These are phyloP conservation scores for Colletotrichum sp. DNA, from an alignment of 2,329 filamentous ascomycete species.

Conservation along the genomic window DNA sequence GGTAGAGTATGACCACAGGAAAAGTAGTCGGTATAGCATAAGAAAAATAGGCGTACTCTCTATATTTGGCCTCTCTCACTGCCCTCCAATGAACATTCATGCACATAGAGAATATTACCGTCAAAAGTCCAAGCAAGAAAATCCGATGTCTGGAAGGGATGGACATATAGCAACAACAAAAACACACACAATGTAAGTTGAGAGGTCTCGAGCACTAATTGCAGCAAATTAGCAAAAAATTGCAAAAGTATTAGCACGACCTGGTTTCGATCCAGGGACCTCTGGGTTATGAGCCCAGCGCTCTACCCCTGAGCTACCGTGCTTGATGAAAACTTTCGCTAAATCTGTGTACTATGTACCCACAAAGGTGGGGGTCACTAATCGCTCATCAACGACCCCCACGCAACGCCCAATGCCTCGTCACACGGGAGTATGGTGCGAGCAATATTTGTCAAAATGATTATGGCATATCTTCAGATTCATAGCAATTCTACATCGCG, in stretches of 20 bases:
- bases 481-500: rapidly evolving
- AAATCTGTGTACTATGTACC: not conserved
- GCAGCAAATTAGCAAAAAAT: not conserved
- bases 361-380: rapidly evolving
- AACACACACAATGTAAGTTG: not conserved
- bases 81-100: too few species aligned
- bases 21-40: too few species aligned
- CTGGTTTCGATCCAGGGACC: constrained; percentile 19
- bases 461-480: not conserved
- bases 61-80: too few species aligned
- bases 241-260: not conserved
- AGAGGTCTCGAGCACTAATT: not conserved
- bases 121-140: not conserved
- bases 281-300: constrained; percentile 22
- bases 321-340: not conserved
- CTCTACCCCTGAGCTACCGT: constrained; percentile 21
- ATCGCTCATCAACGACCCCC: not conserved
- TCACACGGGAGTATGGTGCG: not conserved
- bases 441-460: not conserved
- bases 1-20: too few species aligned
- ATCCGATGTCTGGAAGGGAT: rapidly evolving
- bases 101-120: too few species aligned
- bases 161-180: not conserved
- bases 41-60: too few species aligned
- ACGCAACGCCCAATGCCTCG: not conserved